phyloP scores from a whole-genome alignment of 768 basidiomycete genomes.

The Suillus clintonianus region DNA sequence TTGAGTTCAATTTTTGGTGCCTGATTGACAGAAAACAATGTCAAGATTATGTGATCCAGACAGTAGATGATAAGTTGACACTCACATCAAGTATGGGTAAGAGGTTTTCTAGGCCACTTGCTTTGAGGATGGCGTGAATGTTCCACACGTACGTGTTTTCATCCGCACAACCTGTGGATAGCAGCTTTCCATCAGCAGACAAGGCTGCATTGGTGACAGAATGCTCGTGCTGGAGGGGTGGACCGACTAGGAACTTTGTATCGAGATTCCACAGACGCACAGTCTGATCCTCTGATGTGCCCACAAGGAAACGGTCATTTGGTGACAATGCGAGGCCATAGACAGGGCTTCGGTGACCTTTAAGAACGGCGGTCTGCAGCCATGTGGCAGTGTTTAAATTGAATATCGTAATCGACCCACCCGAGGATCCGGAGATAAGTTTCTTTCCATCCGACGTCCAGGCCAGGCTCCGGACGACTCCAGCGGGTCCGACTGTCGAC shows the following conservation, averaged over 20 bases:
- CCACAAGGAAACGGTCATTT: slow-evolving; percentile 26
- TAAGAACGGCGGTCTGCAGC: slow-evolving; percentile 5
- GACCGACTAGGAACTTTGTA: slow-evolving; percentile 21
- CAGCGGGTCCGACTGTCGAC: neutral
- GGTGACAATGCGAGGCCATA: slow-evolving; percentile 28
- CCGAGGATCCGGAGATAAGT: neutral
- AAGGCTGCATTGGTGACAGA: slow-evolving; percentile 27
- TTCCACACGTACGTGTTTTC: neutral
- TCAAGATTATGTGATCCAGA: neutral
- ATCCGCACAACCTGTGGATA: neutral
- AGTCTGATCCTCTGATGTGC: slow-evolving; percentile 30
- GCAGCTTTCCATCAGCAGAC: slow-evolving; percentile 23
- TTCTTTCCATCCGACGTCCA: neutral
- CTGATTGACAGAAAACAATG: neutral
- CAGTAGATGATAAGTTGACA: neutral
- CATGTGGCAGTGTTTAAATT: neutral
- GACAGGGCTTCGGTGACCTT: slow-evolving; percentile 22
- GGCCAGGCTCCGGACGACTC: neutral
- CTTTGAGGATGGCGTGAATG: neutral
- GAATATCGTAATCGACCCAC: neutral
- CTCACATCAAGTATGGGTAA: neutral
- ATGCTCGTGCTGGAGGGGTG: slow-evolving; percentile 25
- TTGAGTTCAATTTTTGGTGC: neutral
- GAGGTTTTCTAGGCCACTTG: neutral
- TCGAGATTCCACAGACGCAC: slow-evolving; percentile 30